These are phyloP conservation scores for Escovopsis sp. DNA, from an alignment of 2,329 filamentous ascomycete species.

Conservation along the genomic window DNA sequence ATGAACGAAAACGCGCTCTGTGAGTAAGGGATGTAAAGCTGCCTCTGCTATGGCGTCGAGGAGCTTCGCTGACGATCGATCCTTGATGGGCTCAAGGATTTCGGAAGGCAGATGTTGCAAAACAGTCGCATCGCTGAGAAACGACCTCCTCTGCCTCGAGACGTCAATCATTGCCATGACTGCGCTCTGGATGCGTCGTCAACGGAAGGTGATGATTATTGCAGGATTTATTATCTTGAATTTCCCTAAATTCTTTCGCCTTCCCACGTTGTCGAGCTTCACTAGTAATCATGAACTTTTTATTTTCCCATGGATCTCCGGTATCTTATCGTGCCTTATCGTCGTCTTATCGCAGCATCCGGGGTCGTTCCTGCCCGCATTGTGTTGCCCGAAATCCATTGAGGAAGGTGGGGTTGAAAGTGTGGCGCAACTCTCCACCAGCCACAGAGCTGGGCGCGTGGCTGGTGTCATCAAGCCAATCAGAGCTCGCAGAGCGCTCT, in stretches of 20 bases:
- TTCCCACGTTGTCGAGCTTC: conserved; percentile 6
- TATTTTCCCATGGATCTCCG: conserved; percentile 9
- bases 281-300: conserved; percentile 11
- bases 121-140: conserved; percentile 37
- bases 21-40: conserved; percentile 53
- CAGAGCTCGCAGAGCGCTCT: conserved; percentile 7
- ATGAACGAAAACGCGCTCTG: conserved; percentile 56
- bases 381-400: conserved; percentile 8
- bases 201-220: conserved; percentile 9
- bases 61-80: conserved; percentile 47
- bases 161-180: conserved; percentile 42
- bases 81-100: conserved; percentile 50
- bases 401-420: conserved; percentile 5
- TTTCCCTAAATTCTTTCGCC: conserved; percentile 10
- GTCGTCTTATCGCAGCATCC: too few species aligned
- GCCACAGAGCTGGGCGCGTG: conserved; percentile 16
- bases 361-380: conserved; percentile 7
- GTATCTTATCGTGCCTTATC: conserved; percentile 19
- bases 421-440: not conserved
- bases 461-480: conserved; percentile 25
- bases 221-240: conserved; percentile 4
- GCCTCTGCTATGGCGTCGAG: conserved; percentile 55
- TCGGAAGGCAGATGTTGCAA: conserved; percentile 52
- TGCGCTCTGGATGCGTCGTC: conserved; percentile 13
- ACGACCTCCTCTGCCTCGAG: conserved; percentile 37